Base-by-base conservation (phyloP, 176 grass and related monocot species). In the Cymbopogon citratus region DNA sequence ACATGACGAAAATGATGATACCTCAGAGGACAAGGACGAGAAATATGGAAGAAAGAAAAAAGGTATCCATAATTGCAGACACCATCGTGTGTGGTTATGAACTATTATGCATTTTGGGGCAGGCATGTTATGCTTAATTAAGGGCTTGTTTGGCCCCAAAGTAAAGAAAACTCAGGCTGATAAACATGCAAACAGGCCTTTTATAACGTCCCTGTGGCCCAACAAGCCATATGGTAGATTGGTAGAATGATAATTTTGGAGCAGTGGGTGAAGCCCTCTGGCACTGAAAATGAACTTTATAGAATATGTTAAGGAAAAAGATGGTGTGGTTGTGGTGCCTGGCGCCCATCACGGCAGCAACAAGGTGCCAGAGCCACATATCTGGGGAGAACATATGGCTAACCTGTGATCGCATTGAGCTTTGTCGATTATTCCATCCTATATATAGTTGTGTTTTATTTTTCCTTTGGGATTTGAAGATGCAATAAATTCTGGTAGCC, bases 21-120 rank as follows among this genome's bases (percentile, higher is more conserved):
- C 81, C 11, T 61, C 43, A 15, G 88, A 89, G 13, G 91, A 91
- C 46, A 75, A 91, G 71, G 34, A 1, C 6, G 57, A 94, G 74
- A 90, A 87, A 70, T 40, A 21, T 73, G 16, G 59, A 23, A 87
- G 74, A 86, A 92, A 44, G 81, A 87, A 66, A 89, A 98, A 91
- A 87, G 88, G 92, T 94, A 84, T 12, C 57, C 3, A 80, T 24
- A 9, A 64, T 71, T 65, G 19, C 73, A n/a, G 39, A 57, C 24
- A 67, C 52, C n/a, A 73, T 65, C 12, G 28, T 6, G 35, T 38
- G 2, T 45, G 2, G 38, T 45, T 25, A 71, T 44, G 39, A 40
- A 15, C 38, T 44, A 25, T 44, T n/a, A 9, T 45, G 68, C n/a
- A 13, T 70, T 70, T 23, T n/a, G 38, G 67, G 38, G 67, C 11